Evolutionary conservation across 805 yeast genomes (phyloP), one percentile per base, ranked within the genome.

Genomic region (Clavispora fructus): DNA sequence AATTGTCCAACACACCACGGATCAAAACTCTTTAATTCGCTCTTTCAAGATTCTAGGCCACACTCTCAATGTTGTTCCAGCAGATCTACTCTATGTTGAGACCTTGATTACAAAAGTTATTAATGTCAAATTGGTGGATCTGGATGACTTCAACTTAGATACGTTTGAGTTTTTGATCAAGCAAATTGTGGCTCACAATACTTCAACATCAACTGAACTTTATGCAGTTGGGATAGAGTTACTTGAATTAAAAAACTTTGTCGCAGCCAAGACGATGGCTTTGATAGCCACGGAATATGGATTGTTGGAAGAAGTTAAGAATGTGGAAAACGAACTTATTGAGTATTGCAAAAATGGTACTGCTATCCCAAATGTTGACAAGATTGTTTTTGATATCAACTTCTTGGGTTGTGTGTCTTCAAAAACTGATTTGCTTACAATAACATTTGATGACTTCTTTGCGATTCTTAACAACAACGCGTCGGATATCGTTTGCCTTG

Each of bases 381-480:
- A 59, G 32, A 43, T 62, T 13, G 49, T 66, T 1, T 75, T 73
- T 53, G 63, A 64, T 39, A 59, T 68, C 37, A 73, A 71, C 32
- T 75, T 76, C 35, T 58, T 82, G 43, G 86, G 84, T 5, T 71
- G 73, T 47, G 65, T 78, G 28, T 75, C 78, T n/a, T 38, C 51
- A 2, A 40, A 16, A 12, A 35, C 35, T 7, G 45, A 39, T 7
- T 37, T 46, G 28, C 30, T 40, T 5, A 40, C 42, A 6, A 53
- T 68, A 17, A 59, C 67, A 4, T 53, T 75, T 26, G 67, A 62
- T 1, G 64, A 72, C 14, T 59, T 80, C 52, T 60, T 62, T 52
- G 48, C 45, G 16, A 55, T 65, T 47, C 57, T 73, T 48, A 58
- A 57, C 9, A 53, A 52, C 4, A 41, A 32, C n/a, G 59, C 68